phyloP scores from a whole-genome alignment of 768 basidiomycete genomes.

The Rhizopogon salebrosus region DNA sequence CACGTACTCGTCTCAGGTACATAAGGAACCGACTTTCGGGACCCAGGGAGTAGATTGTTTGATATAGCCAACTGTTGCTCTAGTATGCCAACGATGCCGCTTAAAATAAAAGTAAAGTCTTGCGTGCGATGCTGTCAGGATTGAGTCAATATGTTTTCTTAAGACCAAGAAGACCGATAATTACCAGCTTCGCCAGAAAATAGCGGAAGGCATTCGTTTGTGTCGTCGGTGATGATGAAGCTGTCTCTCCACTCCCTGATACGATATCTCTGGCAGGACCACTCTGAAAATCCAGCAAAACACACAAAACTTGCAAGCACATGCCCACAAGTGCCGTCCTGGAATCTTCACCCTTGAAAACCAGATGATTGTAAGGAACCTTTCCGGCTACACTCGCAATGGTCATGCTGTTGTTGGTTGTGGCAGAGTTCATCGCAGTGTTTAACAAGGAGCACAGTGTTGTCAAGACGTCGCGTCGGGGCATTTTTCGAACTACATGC shows the following conservation, averaged over 20 bases:
- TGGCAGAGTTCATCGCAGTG: conserved; percentile 72
- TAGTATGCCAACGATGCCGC: conserved; percentile 63
- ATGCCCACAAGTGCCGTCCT: conserved; percentile 66
- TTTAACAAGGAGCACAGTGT: conserved; percentile 92
- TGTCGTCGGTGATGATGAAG: conserved; percentile 45
- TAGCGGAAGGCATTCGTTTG: conserved; percentile 88
- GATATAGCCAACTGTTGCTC: conserved; percentile 72
- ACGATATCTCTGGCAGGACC: conserved; percentile 58
- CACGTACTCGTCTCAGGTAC: conserved; percentile 74
- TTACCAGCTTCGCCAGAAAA: conserved; percentile 84
- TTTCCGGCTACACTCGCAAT: conserved; percentile 72
- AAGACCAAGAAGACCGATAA: conserved; percentile 1
- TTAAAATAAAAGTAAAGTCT: conserved; percentile 82
- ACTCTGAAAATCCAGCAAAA: conserved; percentile 77
- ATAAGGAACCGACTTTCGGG: conserved; percentile 78
- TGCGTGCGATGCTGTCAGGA: conserved; percentile 71
- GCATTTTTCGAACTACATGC: conserved; percentile 69
- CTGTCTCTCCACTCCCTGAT: conserved; percentile 37
- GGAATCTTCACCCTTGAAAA: conserved; percentile 85
- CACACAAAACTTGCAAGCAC: conserved; percentile 74
- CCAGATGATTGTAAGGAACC: conserved; percentile 84
- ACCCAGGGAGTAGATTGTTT: conserved; percentile 78
- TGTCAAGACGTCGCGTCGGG: conserved; percentile 82
- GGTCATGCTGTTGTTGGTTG: conserved; percentile 40
- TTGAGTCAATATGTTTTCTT: conserved; percentile 6